A percentile compares a stretch with the other conserved stretches of the same genome.
phyloP scores from a whole-genome alignment of 257 asterid genomes.

The Primulina eburnea region DNA sequence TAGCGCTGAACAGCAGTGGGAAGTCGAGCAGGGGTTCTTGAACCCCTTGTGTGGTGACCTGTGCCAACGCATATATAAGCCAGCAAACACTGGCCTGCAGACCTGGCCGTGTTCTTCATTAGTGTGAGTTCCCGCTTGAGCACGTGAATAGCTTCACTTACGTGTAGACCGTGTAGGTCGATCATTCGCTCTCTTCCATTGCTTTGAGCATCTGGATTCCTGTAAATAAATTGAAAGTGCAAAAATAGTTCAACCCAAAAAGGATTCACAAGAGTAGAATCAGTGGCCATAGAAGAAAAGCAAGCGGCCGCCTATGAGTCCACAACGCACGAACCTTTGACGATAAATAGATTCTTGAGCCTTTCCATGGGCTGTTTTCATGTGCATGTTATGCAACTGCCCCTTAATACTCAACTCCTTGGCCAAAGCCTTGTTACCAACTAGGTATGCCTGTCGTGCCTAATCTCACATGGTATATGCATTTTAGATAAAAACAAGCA shows the following conservation, averaged over 20 bases:
- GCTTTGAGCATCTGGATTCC: conserved; percentile 62
- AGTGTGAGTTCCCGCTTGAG: conserved; percentile 84
- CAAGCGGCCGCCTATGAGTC: not conserved
- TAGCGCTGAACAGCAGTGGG: conserved; percentile 88
- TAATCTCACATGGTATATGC: conserved; percentile 35
- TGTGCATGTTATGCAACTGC: conserved; percentile 92
- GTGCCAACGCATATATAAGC: conserved; percentile 95
- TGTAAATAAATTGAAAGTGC: conserved; percentile 30
- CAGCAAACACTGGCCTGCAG: conserved; percentile 69
- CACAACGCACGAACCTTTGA: conserved; percentile 58
- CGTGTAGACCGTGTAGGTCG: conserved; percentile 94
- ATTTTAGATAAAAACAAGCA: conserved; percentile 29
- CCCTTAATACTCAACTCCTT: conserved; percentile 96
- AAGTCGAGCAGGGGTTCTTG: conserved; percentile 84
- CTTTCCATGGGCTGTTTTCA: conserved; percentile 92
- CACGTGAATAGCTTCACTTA: conserved; percentile 87
- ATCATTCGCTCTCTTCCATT: conserved; percentile 83
- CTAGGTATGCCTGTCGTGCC: conserved; percentile 94
- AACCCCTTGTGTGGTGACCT: conserved; percentile 91
- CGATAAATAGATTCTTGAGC: conserved; percentile 89
- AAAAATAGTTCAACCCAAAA: not conserved
- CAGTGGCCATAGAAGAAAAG: not conserved
- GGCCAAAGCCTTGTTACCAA: conserved; percentile 96
- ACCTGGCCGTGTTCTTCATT: conserved; percentile 75
- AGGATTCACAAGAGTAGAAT: not conserved